A percentile compares a stretch with the other conserved stretches of the same genome.
Evolutionary conservation across 2,329 filamentous ascomycete species (phyloP).

Genomic region (Uncinocarpus reesii): DNA sequence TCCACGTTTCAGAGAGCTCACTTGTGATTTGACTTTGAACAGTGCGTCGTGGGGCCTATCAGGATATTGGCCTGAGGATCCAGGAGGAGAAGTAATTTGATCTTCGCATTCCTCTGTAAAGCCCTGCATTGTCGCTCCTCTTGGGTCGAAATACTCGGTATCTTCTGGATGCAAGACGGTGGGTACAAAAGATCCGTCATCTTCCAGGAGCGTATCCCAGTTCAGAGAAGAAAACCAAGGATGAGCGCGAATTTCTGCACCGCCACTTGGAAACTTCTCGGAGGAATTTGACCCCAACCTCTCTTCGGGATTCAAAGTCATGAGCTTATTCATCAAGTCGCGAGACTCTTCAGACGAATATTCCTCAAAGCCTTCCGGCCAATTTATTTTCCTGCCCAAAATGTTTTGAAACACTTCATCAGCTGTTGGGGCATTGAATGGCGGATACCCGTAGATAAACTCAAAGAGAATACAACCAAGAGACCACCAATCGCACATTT

Average conservation of each 20-base stretch:
- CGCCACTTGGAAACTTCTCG: conserved; percentile 72
- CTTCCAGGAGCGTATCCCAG: conserved; percentile 85
- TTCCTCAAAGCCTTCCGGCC: conserved; percentile 74
- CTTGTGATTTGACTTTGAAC: conserved; percentile 76
- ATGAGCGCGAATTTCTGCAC: conserved; percentile 81
- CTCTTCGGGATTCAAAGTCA: conserved; percentile 72
- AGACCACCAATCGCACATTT: conserved; percentile 99
- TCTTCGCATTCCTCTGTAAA: conserved; percentile 95
- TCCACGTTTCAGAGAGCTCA: conserved; percentile 77
- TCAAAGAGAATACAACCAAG: conserved; percentile 98
- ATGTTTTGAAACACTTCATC: conserved; percentile 98
- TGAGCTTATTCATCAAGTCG: conserved; percentile 83
- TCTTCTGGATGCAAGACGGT: conserved; percentile 89
- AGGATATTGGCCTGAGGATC: conserved; percentile 62
- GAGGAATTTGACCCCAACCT: conserved; percentile 77
- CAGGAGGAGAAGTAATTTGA: conserved; percentile 62
- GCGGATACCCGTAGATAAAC: conserved; percentile 84
- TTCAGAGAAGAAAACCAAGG: conserved; percentile 79
- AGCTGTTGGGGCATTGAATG: conserved; percentile 81
- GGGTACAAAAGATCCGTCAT: conserved; percentile 91
- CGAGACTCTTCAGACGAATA: conserved; percentile 78
- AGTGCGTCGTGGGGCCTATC: conserved; percentile 92
- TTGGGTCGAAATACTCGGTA: conserved; percentile 91
- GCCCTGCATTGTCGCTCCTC: conserved; percentile 81
- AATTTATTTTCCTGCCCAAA: conserved; percentile 74